These are phyloP conservation scores for Stemphylium beticola DNA, from an alignment of 2,329 filamentous ascomycete genomes.

Conservation along the genomic window DNA sequence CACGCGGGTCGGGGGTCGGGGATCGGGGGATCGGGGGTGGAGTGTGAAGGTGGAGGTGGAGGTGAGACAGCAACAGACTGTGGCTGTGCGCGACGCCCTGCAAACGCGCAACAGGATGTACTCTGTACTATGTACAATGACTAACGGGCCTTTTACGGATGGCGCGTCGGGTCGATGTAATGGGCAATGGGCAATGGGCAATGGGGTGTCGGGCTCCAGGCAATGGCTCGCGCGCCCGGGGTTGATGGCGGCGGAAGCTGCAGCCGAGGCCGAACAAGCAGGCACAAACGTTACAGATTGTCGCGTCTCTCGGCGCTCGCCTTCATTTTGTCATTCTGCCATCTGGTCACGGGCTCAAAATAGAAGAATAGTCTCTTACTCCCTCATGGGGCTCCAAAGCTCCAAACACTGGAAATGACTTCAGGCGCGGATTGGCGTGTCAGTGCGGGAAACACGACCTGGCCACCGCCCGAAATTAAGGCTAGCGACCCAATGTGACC, in stretches of 20 bases:
- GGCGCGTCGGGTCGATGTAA: not conserved
- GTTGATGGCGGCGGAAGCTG: constrained; percentile 25
- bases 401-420: constrained; percentile 29
- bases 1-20: constrained; percentile 1
- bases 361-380: constrained; percentile 8
- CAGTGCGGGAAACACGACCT: constrained; percentile 19
- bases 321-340: not conserved
- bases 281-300: constrained; percentile 8
- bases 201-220: not conserved
- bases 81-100: constrained; percentile 33
- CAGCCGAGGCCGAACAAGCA: constrained; percentile 22
- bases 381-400: constrained; percentile 20
- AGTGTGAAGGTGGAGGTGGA: not conserved
- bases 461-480: constrained; percentile 18
- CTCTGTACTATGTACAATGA: too few relatives aligned
- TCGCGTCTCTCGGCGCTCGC: constrained; percentile 7
- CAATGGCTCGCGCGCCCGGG: constrained; percentile 2
- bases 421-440: constrained; percentile 21
- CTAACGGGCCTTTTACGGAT: not conserved
- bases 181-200: not conserved
- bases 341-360: constrained; percentile 6
- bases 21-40: not conserved
- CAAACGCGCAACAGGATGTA: not conserved
- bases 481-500: constrained; percentile 25
- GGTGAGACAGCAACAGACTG: constrained; percentile 18